These are phyloP conservation scores for Pichia insulana DNA, from an alignment of 805 yeast genomes.

Conservation along the genomic window DNA sequence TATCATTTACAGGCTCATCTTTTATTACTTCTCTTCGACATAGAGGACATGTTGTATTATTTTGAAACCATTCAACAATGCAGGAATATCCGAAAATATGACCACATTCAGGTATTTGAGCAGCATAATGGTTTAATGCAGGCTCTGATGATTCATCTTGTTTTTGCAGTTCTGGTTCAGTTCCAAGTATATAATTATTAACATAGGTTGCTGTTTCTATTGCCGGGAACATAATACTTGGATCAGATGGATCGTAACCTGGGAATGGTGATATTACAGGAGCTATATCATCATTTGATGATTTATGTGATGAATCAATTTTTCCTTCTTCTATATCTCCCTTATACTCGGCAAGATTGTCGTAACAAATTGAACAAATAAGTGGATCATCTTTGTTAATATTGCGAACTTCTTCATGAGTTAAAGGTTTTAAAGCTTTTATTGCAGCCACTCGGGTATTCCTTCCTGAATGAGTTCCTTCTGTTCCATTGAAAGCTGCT, in stretches of 20 bases:
- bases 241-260: slow-evolving; percentile 20
- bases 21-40: slow-evolving; percentile 52
- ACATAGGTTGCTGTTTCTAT: slow-evolving; percentile 19
- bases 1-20: slow-evolving; percentile 17
- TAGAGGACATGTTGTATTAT: slow-evolving; percentile 70
- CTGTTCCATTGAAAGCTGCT: neutral
- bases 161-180: neutral
- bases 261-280: neutral
- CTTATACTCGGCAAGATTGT: slow-evolving; percentile 12
- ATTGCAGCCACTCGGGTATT: slow-evolving; percentile 18
- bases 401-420: slow-evolving; percentile 17
- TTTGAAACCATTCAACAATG: slow-evolving; percentile 66
- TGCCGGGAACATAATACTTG: slow-evolving; percentile 21
- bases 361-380: slow-evolving; percentile 37
- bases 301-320: no score
- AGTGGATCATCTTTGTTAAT: slow-evolving; percentile 16
- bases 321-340: neutral
- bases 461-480: no score
- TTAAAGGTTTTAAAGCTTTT: slow-evolving; percentile 18
- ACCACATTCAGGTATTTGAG: slow-evolving; percentile 62
- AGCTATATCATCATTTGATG: no score
- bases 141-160: neutral
- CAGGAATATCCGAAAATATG: slow-evolving; percentile 81
- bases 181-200: neutral
- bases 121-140: slow-evolving; percentile 45